A percentile compares a stretch with the other conserved stretches of the same genome.
phyloP scores from a whole-genome alignment of 768 basidiomycete genomes.

The Pleurotus citrinopileatus region DNA sequence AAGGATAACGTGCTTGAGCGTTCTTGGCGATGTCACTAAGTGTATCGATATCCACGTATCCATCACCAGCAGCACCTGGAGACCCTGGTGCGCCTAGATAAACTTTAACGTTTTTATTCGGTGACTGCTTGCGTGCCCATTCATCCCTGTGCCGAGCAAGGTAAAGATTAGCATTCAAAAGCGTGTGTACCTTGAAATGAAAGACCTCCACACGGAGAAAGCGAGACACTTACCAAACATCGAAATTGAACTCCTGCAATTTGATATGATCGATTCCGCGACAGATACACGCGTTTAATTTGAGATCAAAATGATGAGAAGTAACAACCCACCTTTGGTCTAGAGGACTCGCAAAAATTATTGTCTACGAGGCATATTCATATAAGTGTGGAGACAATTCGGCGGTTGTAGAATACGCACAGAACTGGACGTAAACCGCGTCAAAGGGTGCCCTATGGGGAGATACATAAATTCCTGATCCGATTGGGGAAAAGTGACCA shows the following conservation, averaged over 20 bases:
- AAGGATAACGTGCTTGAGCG: slow-evolving; percentile 49
- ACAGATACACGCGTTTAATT: slow-evolving; percentile 14
- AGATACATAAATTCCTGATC: neutral
- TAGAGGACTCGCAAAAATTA: slow-evolving; percentile 52
- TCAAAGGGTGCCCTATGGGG: slow-evolving; percentile 54
- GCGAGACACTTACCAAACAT: slow-evolving; percentile 31
- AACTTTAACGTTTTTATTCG: slow-evolving; percentile 56
- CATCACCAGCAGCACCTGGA: slow-evolving; percentile 46
- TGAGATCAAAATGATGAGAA: neutral
- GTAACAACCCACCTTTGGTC: slow-evolving; percentile 28
- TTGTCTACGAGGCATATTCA: slow-evolving; percentile 33
- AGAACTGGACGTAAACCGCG: slow-evolving; percentile 72
- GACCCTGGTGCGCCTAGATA: slow-evolving; percentile 60
- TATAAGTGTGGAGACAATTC: slow-evolving; percentile 7
- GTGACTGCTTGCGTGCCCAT: slow-evolving; percentile 60
- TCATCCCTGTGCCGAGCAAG: slow-evolving; percentile 38
- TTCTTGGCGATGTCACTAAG: slow-evolving; percentile 39
- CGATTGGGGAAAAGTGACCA: neutral
- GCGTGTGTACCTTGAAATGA: neutral
- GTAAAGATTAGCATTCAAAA: slow-evolving; percentile 1
- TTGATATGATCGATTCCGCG: slow-evolving; percentile 1
- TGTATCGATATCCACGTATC: slow-evolving; percentile 45
- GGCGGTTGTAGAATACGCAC: slow-evolving; percentile 24
- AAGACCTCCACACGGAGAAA: neutral
- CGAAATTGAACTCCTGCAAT: slow-evolving; percentile 49